Base-by-base conservation (phyloP, 495 filamentous ascomycete species). In the Hypomontagnella submonticulosa region DNA sequence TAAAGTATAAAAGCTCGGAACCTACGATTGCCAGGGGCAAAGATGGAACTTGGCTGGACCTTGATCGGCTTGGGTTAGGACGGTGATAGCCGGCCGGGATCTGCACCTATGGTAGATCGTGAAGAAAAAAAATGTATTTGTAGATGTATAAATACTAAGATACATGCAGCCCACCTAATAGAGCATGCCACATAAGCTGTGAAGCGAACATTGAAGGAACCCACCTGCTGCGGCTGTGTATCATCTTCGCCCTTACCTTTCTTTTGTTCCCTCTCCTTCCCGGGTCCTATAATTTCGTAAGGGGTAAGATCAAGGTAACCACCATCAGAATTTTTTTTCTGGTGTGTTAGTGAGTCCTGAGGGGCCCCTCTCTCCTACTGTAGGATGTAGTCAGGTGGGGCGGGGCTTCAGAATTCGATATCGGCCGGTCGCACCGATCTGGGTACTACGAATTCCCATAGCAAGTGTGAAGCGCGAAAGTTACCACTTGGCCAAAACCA, bases 61-160 rank as follows among this genome's bases (percentile, higher is more conserved):
- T 69, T 47, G 66, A 56, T 60, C 66, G 60, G 60, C 60, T 63
- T 27, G 42, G 41, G 53, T 52, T 59, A 33, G 49, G 23, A 69
- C 66, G 66, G 66, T 69, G 66, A 55, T 63, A 69, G 66, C 66
- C 66, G 66, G 66, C 49, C 60, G 60, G 60, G 66, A 69, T 69
- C 66, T 69, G 49, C 66, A 44, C 43, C 41, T 34, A 43, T 50
- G 55, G 65, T 63, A 57, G 58, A 62, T 63, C 64, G 20, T 42
- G 36, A 56, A 43, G 41, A 47, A 42, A 34, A 51, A 51, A 19
- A 13, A 40, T 53, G 23, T 19, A 20, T 44, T 27, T 33, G 2
- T 38, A 47, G 11, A 43, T 34, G 33, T 18, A 34, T 57, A 23
- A 12, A 33, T 48, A 57, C 55, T 11, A 38, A 48, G 27, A 38